A percentile compares a stretch with the other conserved stretches of the same genome.
phyloP scores from a whole-genome alignment of 2,329 filamentous ascomycete species.

The Apiospora marii region DNA sequence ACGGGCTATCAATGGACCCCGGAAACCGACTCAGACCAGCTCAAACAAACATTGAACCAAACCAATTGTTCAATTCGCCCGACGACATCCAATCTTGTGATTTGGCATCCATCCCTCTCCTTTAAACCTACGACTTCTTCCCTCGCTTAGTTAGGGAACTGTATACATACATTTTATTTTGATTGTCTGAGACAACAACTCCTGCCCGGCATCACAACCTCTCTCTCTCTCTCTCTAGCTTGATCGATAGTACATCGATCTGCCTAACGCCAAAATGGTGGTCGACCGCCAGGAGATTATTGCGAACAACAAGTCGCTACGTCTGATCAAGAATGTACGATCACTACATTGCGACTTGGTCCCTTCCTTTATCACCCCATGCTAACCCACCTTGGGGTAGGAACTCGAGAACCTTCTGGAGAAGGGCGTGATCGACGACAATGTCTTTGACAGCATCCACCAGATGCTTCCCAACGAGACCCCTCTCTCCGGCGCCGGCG shows the following conservation, averaged over 20 bases:
- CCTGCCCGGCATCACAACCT: neutral
- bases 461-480: conserved; percentile 77
- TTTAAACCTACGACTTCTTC: neutral
- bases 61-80: neutral
- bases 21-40: neutral
- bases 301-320: conserved; percentile 83
- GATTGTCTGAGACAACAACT: conserved; percentile 10
- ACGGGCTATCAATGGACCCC: neutral
- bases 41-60: neutral
- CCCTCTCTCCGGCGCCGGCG: conserved; percentile 59
- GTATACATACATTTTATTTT: neutral
- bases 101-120: neutral
- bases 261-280: conserved; percentile 45
- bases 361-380: neutral
- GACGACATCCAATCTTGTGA: neutral
- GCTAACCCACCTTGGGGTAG: conserved; percentile 55
- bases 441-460: conserved; percentile 78
- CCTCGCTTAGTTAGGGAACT: neutral
- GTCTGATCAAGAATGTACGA: conserved; percentile 84
- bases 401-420: conserved; percentile 92
- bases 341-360: neutral
- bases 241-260: neutral
- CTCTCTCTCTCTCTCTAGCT: neutral
- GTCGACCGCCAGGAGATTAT: conserved; percentile 66
- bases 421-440: conserved; percentile 77